Base-by-base conservation (phyloP, 208 protist species). In the Crithidia sp. region DNA sequence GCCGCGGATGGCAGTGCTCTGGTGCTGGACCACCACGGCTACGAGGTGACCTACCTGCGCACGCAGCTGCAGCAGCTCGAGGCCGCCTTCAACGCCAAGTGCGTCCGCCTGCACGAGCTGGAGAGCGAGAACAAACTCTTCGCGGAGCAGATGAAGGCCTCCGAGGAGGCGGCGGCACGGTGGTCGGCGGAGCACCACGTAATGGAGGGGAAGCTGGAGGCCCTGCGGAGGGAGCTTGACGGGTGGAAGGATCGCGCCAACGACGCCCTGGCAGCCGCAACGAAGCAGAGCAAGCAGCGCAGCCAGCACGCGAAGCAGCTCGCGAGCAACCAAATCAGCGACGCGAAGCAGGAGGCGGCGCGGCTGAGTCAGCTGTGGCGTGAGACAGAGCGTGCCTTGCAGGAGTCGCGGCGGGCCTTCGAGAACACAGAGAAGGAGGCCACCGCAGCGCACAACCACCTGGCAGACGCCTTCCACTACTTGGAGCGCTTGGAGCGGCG, bases 401-500 rank as follows among this genome's bases (percentile, higher is more conserved):
- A 96, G 72, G 92, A 96, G 76, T 77, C 83, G 3, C 82, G 83
- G 7, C 87, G 92, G 19, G 58, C 83, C 1, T 81, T 93, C n/a
- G 92, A 96, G 64, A 92, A 91, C 60, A 71, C 89, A 2, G 92
- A 95, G 66, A 90, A 91, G 64, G 89, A 96, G 79, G 77, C 88
- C 2, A 80, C 56, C 53, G 70, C 85, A 10, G 88, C 92, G 37
- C 87, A 95, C 69, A 78, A 90, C 47, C 91, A 96, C 66, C 77
- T 96, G 4, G 69, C 79, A 10, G 92, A 96, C 76, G 89, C 90
- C 2, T 96, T 96, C 62, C 67, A 82, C 43, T 91, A 92, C 69
- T 85, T 96, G 75, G 92, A 96, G 68, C 85, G 89, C 7, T 80
- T 96, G 5, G 92, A 96, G 78, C 81, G 92, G 14, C 87, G 89